Evolutionary conservation across 805 yeast species (phyloP), one percentile per base, ranked within the genome.

Genomic region (Lipomyces sp.): DNA sequence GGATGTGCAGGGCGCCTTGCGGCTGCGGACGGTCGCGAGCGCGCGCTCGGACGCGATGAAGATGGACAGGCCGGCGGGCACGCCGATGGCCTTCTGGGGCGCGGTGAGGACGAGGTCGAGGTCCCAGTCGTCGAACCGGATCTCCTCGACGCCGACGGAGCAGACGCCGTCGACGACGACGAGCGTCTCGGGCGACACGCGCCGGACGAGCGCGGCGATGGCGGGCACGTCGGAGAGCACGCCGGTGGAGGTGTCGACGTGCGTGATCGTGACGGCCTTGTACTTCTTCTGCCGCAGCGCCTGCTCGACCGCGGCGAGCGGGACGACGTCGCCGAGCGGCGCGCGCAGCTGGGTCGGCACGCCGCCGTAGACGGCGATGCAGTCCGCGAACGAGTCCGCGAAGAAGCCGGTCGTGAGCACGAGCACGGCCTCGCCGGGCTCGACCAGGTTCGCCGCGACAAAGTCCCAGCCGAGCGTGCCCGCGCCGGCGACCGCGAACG

Each of bases 391-490:
- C 62, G 66, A 53, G 52, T 55, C 59, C 14, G 55, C 59, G 29
- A 55, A 55, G 50, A 47, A 55, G 28, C 98, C 98, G 11, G 98
- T 89, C 49, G 93, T 83, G 55, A 91, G 75, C 26, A 90, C 86
- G 60, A 91, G 77, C 5, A 81, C 91, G 40, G 80, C 76, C 51
- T 89, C 95, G 49, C 81, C 82, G 16, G 71, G 63, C 56, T 70
- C 68, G 47, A 87, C 63, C 59, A 89, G 74, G 70, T 91, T 90
- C 31, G 95, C 77, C 23, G 84, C 95, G 37, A 80, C 83, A 55
- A 90, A 73, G 64, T 90, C 98, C 96, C 96, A 90, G 33, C 98
- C 98, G 37, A 90, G 75, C 19, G 97, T 88, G 51, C 98, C 98
- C 1, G 95, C 84, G 38, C 97, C 98, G 2, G 93, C 77, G 50